Conservation (phyloP, 140 eudicot species). For the Bidens hawaiensis region DNA sequence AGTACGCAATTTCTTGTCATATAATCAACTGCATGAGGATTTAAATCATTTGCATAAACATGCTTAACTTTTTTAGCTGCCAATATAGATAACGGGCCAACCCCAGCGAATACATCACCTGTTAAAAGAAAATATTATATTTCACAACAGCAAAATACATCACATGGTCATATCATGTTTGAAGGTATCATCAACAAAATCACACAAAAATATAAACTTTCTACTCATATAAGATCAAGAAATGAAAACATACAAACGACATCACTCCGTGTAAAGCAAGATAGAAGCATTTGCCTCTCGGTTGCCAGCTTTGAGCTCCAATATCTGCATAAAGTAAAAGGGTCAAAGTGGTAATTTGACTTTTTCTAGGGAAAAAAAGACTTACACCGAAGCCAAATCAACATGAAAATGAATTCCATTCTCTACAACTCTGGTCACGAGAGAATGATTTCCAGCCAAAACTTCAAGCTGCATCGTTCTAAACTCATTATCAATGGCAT, state of each 20-base stretch:
- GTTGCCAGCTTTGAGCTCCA: conserved; percentile 93
- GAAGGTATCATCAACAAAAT: conserved; percentile 1
- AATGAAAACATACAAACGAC: conserved; percentile 70
- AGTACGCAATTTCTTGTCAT: conserved; percentile 72
- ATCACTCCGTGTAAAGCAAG: conserved; percentile 63
- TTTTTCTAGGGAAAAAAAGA: background rate
- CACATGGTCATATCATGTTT: conserved; percentile 13
- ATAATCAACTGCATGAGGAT: conserved; percentile 82
- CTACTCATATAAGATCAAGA: conserved; percentile 9
- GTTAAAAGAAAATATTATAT: conserved; percentile 23
- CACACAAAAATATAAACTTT: background rate
- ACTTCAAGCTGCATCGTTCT: conserved; percentile 98
- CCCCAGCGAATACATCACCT: conserved; percentile 99
- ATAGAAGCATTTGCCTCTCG: conserved; percentile 89
- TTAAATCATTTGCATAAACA: conserved; percentile 93
- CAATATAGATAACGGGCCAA: conserved; percentile 85
- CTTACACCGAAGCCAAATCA: conserved; percentile 83
- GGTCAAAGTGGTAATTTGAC: conserved; percentile 11
- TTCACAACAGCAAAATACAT: conserved; percentile 3
- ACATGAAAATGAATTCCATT: conserved; percentile 87
- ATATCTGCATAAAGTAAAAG: conserved; percentile 50
- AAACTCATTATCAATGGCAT: conserved; percentile 65
- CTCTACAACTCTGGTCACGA: conserved; percentile 77
- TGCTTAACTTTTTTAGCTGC: conserved; percentile 80
- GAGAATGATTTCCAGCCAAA: conserved; percentile 93